phyloP scores from a whole-genome alignment of 176 grass and related monocot genomes.

The Hsuehochloa calcarea region DNA sequence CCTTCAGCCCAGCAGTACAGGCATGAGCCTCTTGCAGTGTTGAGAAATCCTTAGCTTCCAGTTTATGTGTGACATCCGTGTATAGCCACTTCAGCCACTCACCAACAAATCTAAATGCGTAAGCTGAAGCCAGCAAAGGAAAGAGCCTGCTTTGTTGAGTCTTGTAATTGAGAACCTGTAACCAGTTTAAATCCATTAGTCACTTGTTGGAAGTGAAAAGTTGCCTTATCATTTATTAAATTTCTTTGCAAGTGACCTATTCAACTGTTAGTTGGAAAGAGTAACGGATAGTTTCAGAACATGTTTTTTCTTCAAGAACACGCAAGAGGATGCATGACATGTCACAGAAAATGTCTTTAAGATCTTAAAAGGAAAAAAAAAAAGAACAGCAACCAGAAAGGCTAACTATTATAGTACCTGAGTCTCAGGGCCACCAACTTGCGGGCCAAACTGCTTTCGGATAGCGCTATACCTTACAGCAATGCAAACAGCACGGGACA shows the following conservation, averaged over 20 bases:
- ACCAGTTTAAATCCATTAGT: conserved; percentile 30
- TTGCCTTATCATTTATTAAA: neutral
- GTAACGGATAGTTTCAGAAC: neutral
- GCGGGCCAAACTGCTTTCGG: conserved; percentile 85
- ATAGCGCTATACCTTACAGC: conserved; percentile 87
- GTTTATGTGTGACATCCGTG: conserved; percentile 76
- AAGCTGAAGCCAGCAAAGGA: conserved; percentile 90
- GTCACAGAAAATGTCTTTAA: neutral
- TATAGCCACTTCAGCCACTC: conserved; percentile 98
- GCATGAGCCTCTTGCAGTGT: conserved; percentile 92
- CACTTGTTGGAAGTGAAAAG: neutral
- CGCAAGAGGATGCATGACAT: neutral
- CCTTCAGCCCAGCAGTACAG: conserved; percentile 94
- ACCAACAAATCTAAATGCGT: conserved; percentile 94
- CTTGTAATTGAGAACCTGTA: conserved; percentile 96
- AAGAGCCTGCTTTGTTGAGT: conserved; percentile 99
- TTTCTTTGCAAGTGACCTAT: neutral
- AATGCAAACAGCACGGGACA: conserved; percentile 93
- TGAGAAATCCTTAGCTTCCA: conserved; percentile 90
- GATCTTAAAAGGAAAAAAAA: neutral
- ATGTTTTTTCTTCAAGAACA: neutral
- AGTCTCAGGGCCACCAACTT: conserved; percentile 76
- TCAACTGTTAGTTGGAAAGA: neutral
- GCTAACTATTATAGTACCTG: conserved; percentile 45
- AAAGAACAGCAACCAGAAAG: neutral